phyloP scores from a whole-genome alignment of 768 basidiomycete genomes.

The Pleurotus cornucopiae region DNA sequence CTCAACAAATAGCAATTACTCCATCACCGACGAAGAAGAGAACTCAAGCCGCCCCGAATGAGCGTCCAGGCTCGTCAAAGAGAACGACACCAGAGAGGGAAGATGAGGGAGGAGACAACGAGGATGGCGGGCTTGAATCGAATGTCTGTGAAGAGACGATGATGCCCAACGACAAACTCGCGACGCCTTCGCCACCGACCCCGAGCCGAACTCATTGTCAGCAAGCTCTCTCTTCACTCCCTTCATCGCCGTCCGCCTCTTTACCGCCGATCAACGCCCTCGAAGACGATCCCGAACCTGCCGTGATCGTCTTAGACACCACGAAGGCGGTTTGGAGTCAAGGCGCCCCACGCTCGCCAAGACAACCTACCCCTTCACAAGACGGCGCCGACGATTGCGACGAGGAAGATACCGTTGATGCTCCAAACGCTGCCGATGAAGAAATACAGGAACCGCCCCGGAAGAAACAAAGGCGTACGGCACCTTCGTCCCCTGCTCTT shows the following conservation, averaged over 20 bases:
- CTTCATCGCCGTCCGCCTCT: background rate
- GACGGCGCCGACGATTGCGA: conserved; percentile 6
- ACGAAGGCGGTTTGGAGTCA: conserved; percentile 41
- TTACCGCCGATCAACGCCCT: conserved; percentile 4
- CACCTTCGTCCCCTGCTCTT: conserved; percentile 2
- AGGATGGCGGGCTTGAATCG: too few species aligned
- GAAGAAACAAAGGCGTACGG: conserved; percentile 31
- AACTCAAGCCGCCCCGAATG: too few species aligned
- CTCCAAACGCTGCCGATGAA: conserved; percentile 9
- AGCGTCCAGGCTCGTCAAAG: too few species aligned
- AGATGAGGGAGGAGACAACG: too few species aligned
- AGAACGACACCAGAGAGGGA: too few species aligned
- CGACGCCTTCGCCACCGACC: too few species aligned
- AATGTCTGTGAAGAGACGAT: too few species aligned
- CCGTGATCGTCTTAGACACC: conserved; percentile 43
- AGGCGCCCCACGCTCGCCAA: background rate
- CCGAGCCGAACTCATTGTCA: too few species aligned
- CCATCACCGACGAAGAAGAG: too few species aligned
- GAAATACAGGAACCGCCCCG: conserved; percentile 19
- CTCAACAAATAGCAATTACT: conserved; percentile 17
- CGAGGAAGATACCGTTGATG: conserved; percentile 9
- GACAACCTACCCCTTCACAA: too few species aligned
- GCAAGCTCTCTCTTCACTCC: too few species aligned
- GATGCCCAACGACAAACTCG: too few species aligned
- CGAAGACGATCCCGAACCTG: conserved; percentile 9